phyloP scores from a whole-genome alignment of 257 asterid genomes.

The Orobanche coerulescens region DNA sequence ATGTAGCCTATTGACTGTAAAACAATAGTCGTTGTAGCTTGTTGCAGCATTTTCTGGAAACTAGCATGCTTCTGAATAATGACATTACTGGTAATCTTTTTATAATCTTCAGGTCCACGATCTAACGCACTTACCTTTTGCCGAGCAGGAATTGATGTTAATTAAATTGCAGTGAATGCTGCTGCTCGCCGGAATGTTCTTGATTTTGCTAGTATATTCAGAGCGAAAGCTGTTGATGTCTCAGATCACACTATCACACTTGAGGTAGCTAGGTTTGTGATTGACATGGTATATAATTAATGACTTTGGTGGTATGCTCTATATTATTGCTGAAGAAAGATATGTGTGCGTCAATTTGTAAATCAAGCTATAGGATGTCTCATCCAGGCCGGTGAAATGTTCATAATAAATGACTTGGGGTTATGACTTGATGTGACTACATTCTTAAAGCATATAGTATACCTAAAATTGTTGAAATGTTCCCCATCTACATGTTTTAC shows the following conservation, averaged over 20 bases:
- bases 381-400: not conserved
- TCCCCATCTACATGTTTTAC: no score
- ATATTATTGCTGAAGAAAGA: slow-evolving; percentile 1
- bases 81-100: slow-evolving; percentile 14
- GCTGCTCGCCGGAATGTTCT: slow-evolving; percentile 89
- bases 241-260: slow-evolving; percentile 97
- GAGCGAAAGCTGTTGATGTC: slow-evolving; percentile 97
- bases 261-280: slow-evolving; percentile 42
- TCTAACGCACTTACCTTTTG: slow-evolving; percentile 83
- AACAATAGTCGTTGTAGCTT: not conserved
- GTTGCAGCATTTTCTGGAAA: not conserved
- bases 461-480: not conserved
- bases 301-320: not conserved
- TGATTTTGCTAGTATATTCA: slow-evolving; percentile 92
- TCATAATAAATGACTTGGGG: not conserved
- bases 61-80: slow-evolving; percentile 17
- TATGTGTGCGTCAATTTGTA: not conserved
- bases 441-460: not conserved
- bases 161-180: slow-evolving; percentile 87
- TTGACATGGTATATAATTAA: not conserved
- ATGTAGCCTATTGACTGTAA: not conserved
- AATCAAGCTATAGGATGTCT: not conserved
- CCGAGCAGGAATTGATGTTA: slow-evolving; percentile 86
- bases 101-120: slow-evolving; percentile 60
- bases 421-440: not conserved